A percentile compares a stretch with the other conserved stretches of the same genome.
These are phyloP conservation scores for Zygoascus ofunaensis DNA, from an alignment of 805 yeast genomes.

Conservation along the genomic window DNA sequence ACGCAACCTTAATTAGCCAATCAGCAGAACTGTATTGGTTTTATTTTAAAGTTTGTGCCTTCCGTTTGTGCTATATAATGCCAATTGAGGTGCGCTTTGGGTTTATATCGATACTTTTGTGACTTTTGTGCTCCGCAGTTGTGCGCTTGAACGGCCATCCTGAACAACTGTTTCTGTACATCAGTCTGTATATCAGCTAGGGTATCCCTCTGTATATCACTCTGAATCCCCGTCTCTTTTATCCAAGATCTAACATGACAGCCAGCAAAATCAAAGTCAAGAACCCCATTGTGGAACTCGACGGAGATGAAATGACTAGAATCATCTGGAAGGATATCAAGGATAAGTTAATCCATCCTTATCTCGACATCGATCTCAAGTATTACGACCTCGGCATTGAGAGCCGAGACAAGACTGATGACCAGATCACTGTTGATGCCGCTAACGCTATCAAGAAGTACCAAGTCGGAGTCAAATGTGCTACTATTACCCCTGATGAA, in stretches of 20 bases:
- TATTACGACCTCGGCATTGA: slow-evolving; percentile 87
- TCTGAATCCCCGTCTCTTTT: too few species aligned
- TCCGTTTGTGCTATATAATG: too few species aligned
- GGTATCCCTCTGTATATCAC: too few species aligned
- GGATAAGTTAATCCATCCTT: slow-evolving; percentile 77
- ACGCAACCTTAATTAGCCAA: too few species aligned
- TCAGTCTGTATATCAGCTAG: too few species aligned
- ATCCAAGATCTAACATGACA: slow-evolving; percentile 4
- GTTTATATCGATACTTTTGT: too few species aligned
- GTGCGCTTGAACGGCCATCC: too few species aligned
- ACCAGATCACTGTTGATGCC: slow-evolving; percentile 79
- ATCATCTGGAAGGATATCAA: slow-evolving; percentile 90
- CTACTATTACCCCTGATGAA: slow-evolving; percentile 93
- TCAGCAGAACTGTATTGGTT: too few species aligned
- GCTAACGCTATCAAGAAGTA: slow-evolving; percentile 83
- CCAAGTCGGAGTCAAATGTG: slow-evolving; percentile 94
- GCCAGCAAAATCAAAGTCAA: slow-evolving; percentile 58
- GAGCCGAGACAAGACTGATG: slow-evolving; percentile 80
- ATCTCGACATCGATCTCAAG: slow-evolving; percentile 75
- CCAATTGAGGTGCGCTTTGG: too few species aligned
- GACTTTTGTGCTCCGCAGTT: too few species aligned
- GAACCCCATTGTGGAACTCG: slow-evolving; percentile 92
- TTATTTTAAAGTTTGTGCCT: too few species aligned
- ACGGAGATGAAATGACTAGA: slow-evolving; percentile 96
- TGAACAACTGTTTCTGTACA: too few species aligned